A percentile compares a stretch with the other conserved stretches of the same genome.
Conservation (phyloP, 202 grass and related monocot genomes). For the Dendrocalamus latiflorus region DNA sequence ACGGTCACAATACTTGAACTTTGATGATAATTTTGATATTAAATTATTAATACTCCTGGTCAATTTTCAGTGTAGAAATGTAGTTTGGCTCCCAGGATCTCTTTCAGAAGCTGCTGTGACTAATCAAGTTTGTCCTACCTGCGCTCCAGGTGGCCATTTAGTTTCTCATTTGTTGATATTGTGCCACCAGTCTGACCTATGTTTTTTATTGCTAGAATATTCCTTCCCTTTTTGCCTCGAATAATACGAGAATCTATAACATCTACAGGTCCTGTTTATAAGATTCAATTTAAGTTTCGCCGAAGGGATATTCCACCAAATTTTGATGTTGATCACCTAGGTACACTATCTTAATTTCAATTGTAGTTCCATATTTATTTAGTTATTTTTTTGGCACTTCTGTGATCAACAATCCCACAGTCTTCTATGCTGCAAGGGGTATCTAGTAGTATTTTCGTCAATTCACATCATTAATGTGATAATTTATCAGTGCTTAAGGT, state of each 20-base stretch:
- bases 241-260: background rate
- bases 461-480: background rate
- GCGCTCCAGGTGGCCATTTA: constrained; percentile 60
- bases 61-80: constrained; percentile 78
- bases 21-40: background rate
- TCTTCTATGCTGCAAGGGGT: background rate
- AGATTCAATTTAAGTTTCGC: constrained; percentile 85
- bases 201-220: constrained; percentile 24
- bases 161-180: constrained; percentile 15
- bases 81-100: constrained; percentile 89
- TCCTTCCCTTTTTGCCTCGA: constrained; percentile 15
- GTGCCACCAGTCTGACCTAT: background rate
- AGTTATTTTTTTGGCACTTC: background rate
- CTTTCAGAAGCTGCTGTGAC: constrained; percentile 75
- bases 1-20: background rate
- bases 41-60: constrained; percentile 8
- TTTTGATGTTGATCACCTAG: constrained; percentile 86
- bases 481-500: background rate
- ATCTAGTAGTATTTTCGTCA: background rate
- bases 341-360: constrained; percentile 35
- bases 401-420: background rate
- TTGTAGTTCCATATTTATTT: background rate
- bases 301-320: constrained; percentile 88
- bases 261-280: constrained; percentile 60
- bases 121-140: constrained; percentile 69